These are phyloP conservation scores for Cordyceps tenuipes DNA, from an alignment of 2,329 filamentous ascomycete genomes.

Conservation along the genomic window DNA sequence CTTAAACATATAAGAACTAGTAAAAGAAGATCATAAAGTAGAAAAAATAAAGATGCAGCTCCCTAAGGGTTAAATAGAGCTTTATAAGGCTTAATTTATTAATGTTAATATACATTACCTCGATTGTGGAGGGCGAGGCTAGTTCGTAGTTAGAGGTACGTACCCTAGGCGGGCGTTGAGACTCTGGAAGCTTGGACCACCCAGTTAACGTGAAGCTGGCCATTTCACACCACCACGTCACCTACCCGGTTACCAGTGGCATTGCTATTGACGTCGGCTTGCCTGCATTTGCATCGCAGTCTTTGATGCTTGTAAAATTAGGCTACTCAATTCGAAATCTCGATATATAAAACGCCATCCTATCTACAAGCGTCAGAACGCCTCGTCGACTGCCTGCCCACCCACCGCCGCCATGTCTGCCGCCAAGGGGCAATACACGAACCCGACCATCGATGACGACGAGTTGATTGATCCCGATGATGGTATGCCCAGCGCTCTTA, in stretches of 20 bases:
- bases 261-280: not conserved
- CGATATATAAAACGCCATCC: not conserved
- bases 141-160: not conserved
- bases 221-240: conserved; percentile 12
- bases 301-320: too few relatives aligned
- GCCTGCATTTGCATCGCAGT: not conserved
- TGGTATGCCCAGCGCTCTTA: conserved; percentile 40
- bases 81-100: too few relatives aligned
- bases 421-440: conserved; percentile 49
- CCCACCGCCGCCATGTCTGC: conserved; percentile 31
- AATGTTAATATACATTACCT: too few relatives aligned
- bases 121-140: not conserved
- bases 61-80: too few relatives aligned
- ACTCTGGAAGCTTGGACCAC: conserved; percentile 25
- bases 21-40: too few relatives aligned
- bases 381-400: not conserved
- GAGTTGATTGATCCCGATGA: conserved; percentile 75
- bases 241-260: not conserved
- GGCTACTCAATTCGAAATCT: not conserved
- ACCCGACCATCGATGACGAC: conserved; percentile 54
- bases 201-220: conserved; percentile 18
- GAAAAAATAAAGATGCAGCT: too few relatives aligned
- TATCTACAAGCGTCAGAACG: not conserved
- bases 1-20: too few relatives aligned
- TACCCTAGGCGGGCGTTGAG: not conserved